Base-by-base conservation (phyloP, 371 early-diverging fungal genomes). In the Sporodiniella umbellata region DNA sequence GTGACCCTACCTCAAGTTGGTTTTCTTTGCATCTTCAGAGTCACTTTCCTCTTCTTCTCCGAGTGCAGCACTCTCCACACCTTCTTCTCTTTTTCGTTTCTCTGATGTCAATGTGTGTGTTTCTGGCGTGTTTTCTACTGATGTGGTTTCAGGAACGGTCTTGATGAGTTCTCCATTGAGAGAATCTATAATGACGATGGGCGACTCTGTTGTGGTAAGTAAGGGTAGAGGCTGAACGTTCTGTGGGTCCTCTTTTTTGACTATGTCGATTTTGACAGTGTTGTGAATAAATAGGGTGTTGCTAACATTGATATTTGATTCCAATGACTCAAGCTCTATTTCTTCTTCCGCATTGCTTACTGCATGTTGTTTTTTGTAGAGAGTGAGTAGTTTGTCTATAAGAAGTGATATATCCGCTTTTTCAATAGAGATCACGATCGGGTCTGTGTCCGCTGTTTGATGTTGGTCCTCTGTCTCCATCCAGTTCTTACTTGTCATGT, bases 51-150 rank as follows among this genome's bases (percentile, higher is more conserved):
- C 35, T 4, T 42, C 48, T 21, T 42, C 49, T 24, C 33, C 44
- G 40, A 23, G 35, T 42, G 31, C 43, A 33, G 22, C 42, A 45
- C 38, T 10, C 10, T n/a, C 31, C 7, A 51, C 52, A 6, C 42
- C 51, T 0, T 44, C 55, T 31, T 55, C 51, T 22, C 48, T 40
- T 26, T 56, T 47, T 40, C 60, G 8, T 37, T 48, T 48, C 3
- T 33, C 22, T 12, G 45, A 14, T 24, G 4, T 37, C n/a, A 4
- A 11, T 37, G 6, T 17, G 6, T 4, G 30, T 28, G 30, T 37
- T 17, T 37, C 37, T 37, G 11, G 37, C 15, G n/a, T n/a, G n/a
- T n/a, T n/a, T n/a, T n/a, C n/a, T n/a, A n/a, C n/a, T n/a, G n/a
- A n/a, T n/a, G n/a, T n/a, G n/a, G n/a, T n/a, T n/a, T n/a, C n/a